Percentiles rank a stretch among this genome's conserved stretches.
phyloP scores from a whole-genome alignment of 1,284 basidiomycete species.

The Termitomyces sp. region DNA sequence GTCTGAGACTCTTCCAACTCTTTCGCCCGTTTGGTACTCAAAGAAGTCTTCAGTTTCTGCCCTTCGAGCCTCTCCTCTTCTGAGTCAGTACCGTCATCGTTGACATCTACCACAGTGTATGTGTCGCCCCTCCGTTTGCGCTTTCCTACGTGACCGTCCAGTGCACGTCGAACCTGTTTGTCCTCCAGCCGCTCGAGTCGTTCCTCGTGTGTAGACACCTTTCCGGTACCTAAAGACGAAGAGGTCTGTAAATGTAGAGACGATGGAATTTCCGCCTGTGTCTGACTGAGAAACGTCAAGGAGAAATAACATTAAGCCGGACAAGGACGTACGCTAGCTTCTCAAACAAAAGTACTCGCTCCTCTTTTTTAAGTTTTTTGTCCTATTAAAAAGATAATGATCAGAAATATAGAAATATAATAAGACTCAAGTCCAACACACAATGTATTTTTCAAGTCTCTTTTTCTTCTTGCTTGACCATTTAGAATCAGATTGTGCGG shows the following conservation, averaged over 20 bases:
- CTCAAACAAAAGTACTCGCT: constrained; percentile 65
- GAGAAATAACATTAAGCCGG: constrained; percentile 3
- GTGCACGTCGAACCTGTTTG: constrained; percentile 46
- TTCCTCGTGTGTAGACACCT: constrained; percentile 52
- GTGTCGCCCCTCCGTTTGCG: constrained; percentile 38
- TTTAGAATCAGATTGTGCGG: constrained; percentile 62
- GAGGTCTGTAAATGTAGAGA: constrained; percentile 65
- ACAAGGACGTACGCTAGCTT: constrained; percentile 63
- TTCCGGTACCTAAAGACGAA: constrained; percentile 73
- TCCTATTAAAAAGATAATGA: constrained; percentile 43
- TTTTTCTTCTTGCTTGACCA: constrained; percentile 78
- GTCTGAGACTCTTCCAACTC: neutral
- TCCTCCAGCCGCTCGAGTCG: constrained; percentile 58
- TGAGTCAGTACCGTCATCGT: constrained; percentile 35
- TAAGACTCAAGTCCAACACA: constrained; percentile 28
- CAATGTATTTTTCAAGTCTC: constrained; percentile 80
- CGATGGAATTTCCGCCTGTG: constrained; percentile 61
- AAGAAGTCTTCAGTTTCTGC: constrained; percentile 8
- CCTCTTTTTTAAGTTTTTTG: constrained; percentile 84
- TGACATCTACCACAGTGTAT: constrained; percentile 28
- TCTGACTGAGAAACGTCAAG: constrained; percentile 50
- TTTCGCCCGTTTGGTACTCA: neutral
- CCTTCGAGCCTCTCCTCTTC: constrained; percentile 25
- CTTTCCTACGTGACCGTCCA: constrained; percentile 46
- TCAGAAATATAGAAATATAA: neutral